Percentiles rank a stretch among this genome's conserved stretches.
Conservation (phyloP, 2,329 filamentous ascomycete genomes). For the Fusarium proliferatum region DNA sequence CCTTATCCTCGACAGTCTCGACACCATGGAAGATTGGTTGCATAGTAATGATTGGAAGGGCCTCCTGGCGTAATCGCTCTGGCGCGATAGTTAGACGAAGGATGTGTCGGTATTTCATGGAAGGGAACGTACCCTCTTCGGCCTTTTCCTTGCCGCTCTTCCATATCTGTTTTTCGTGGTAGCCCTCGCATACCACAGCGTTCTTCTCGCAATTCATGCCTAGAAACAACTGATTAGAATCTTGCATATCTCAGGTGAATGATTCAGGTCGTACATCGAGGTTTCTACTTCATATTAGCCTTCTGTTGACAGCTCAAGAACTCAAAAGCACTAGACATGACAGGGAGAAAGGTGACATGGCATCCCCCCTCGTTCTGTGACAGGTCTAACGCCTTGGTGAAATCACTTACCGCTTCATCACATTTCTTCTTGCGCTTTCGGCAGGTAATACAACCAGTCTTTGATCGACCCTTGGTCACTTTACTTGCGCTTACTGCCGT, state of each 20-base stretch:
- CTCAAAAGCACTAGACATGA: neutral
- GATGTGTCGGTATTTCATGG: neutral
- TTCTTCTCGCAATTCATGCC: constrained; percentile 94
- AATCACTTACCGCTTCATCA: constrained; percentile 63
- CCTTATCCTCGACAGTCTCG: constrained; percentile 81
- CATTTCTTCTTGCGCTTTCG: constrained; percentile 79
- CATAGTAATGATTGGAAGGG: constrained; percentile 65
- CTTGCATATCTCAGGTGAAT: neutral
- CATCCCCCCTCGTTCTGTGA: neutral
- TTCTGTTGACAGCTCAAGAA: neutral
- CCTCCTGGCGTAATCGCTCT: constrained; percentile 63
- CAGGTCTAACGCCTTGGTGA: neutral
- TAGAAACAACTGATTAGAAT: constrained; percentile 50
- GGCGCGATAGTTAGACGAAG: constrained; percentile 34
- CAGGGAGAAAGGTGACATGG: neutral
- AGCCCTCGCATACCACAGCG: constrained; percentile 90
- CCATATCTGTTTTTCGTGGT: constrained; percentile 88
- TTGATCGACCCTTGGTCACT: constrained; percentile 79
- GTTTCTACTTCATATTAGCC: constrained; percentile 26
- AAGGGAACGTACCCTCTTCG: constrained; percentile 67
- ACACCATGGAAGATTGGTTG: constrained; percentile 81
- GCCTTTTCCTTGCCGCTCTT: constrained; percentile 83
- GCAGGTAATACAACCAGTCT: constrained; percentile 76
- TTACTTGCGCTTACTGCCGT: constrained; percentile 71
- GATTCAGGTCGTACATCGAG: constrained; percentile 59